A percentile compares a stretch with the other conserved stretches of the same genome.
Evolutionary conservation across 768 basidiomycete species (phyloP).

Genomic region (Imleria badia): DNA sequence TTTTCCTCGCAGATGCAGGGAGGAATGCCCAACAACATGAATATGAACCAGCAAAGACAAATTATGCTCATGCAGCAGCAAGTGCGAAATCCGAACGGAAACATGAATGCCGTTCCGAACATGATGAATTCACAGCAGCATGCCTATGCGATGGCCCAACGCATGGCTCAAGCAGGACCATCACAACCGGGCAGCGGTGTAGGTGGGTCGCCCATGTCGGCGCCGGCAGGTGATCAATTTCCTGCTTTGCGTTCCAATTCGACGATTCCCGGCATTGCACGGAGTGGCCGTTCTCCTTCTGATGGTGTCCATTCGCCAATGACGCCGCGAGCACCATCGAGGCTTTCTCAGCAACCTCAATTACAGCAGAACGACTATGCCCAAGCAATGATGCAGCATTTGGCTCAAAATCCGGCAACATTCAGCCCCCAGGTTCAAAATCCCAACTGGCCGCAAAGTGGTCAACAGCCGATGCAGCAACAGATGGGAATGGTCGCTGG

Average conservation of each 20-base stretch:
- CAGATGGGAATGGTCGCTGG: slow-evolving; percentile 34
- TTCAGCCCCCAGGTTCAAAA: slow-evolving; percentile 40
- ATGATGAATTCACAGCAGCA: slow-evolving; percentile 37
- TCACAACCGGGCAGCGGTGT: slow-evolving; percentile 27
- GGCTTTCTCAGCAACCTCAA: slow-evolving; percentile 43
- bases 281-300: slow-evolving; percentile 74
- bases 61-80: slow-evolving; percentile 41
- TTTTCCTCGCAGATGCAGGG: slow-evolving; percentile 31
- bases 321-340: slow-evolving; percentile 37
- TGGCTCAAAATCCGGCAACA: slow-evolving; percentile 23
- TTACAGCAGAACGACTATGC: slow-evolving; percentile 47
- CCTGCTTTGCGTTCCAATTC: slow-evolving; percentile 57
- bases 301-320: slow-evolving; percentile 52
- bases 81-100: slow-evolving; percentile 29
- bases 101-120: slow-evolving; percentile 22
- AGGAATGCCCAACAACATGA: slow-evolving; percentile 29
- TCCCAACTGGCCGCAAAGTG: slow-evolving; percentile 51
- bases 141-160: slow-evolving; percentile 42
- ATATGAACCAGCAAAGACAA: slow-evolving; percentile 45
- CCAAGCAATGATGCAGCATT: slow-evolving; percentile 37
- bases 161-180: slow-evolving; percentile 42
- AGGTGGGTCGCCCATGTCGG: slow-evolving; percentile 45
- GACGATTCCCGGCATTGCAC: slow-evolving; percentile 70
- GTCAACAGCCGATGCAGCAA: slow-evolving; percentile 51
- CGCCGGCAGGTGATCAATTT: slow-evolving; percentile 41